Base-by-base conservation (phyloP, 2,329 filamentous ascomycete species). In the Epichloe gansuensis region DNA sequence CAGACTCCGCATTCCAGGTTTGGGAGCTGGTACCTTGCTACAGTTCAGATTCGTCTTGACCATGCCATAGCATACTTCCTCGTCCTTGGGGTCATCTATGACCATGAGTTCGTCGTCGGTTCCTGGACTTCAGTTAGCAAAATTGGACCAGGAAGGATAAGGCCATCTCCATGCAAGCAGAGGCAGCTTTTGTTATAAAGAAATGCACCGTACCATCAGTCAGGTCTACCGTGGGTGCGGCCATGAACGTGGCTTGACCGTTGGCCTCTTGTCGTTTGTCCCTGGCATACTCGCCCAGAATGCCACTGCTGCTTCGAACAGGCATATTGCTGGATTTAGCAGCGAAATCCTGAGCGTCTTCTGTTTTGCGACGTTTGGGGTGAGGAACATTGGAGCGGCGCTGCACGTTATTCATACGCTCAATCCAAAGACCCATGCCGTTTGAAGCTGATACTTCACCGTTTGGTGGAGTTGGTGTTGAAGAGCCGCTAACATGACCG, bases 51-150 rank as follows among this genome's bases (percentile, higher is more conserved):
- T 78, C 2, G 82, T 77, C 52, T 88, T 82, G 21, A 94, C 69
- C 69, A 86, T 85, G 43, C 89, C 89, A 62, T 87, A 90, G 68
- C 88, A 94, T 3, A 94, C 85, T 61, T 88, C 82, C 62, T 88
- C 80, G 21, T 82, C 76, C 46, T 74, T 77, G 34, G 81, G 75
- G 52, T 86, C 77, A 43, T 76, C 75, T 13, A 82, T 66, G 38
- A 82, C 71, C 21, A 77, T 68, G 4, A 81, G 62, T 9, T 85
- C 80, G 28, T 82, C 78, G 44, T 86, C 83, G 58, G 62, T 62
- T 34, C 62, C 62, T 64, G 34, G 15, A 21, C 13, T 46, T 12
- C 11, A 28, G 2, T n/a, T 46, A 11, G 45, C 42, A 21, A 31
- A 23, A 39, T 31, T 13, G 11, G 12, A 8, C 34, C 7, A 17